Evolutionary conservation across 176 grass and related monocot species (phyloP).

Genomic region (Zoysia pacifica): DNA sequence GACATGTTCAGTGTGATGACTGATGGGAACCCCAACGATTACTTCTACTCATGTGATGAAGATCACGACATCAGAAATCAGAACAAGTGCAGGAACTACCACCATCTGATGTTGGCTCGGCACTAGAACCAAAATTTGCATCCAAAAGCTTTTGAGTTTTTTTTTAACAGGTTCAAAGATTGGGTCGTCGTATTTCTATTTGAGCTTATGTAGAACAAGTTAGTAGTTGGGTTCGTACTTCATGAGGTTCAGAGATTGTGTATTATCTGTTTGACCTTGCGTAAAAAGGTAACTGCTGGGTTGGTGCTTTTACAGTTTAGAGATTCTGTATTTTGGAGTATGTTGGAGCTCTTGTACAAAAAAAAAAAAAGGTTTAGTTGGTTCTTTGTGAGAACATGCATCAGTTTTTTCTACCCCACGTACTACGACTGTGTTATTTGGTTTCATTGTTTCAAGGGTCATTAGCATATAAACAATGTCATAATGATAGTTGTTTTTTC

Average conservation of each 20-base stretch:
- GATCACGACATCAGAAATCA: too few species aligned
- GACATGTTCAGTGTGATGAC: background rate
- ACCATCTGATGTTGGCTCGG: background rate
- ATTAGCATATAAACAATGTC: background rate
- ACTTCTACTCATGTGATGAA: background rate
- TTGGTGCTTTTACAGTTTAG: too few species aligned
- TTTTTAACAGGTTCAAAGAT: background rate
- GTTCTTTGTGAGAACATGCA: background rate
- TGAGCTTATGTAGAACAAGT: background rate
- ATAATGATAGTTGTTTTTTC: background rate
- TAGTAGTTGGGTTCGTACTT: background rate
- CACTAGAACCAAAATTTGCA: background rate
- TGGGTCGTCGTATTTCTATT: background rate
- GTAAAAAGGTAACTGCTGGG: too few species aligned
- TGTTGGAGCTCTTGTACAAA: too few species aligned
- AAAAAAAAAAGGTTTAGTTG: too few species aligned
- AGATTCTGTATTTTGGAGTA: too few species aligned
- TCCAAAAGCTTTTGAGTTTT: background rate
- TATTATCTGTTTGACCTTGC: too few species aligned
- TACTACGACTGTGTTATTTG: too few species aligned
- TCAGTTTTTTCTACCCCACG: background rate
- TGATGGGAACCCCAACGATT: conserved; percentile 4
- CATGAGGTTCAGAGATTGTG: too few species aligned
- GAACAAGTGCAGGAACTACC: background rate
- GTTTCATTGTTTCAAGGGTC: too few species aligned